Evolutionary conservation across 495 filamentous ascomycete genomes (phyloP), one percentile per base, ranked within the genome.

Genomic region (Polyplosphaeria fusca): DNA sequence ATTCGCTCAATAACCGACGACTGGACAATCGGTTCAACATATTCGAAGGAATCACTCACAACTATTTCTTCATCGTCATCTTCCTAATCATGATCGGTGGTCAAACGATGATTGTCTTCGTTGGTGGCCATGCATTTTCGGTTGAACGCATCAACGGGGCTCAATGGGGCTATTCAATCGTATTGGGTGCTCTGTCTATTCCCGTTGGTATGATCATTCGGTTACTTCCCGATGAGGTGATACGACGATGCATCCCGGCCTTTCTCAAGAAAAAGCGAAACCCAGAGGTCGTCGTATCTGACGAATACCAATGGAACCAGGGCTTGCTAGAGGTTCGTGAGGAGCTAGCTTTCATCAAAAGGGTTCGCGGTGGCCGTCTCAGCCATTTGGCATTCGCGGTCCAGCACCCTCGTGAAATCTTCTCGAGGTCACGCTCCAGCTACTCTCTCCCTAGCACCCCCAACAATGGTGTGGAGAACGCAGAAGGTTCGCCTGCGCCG

Each of bases 21-120:
- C 77, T 96, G 14, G 91, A 96, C 67, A 96, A 95, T 74, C 79
- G 81, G 23, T 81, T 93, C 74, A 95, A 95, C 65, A 87, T 95
- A 60, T 86, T 96, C 69, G 89, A 95, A 60, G 89, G 89, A 16
- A 80, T 95, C 23, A 77, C 75, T 41, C 79, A 75, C 58, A 96
- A 95, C 69, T 79, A 71, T 43, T 94, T 91, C 75, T 96, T 95
- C 73, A 79, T 92, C 48, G 73, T 77, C 39, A 95, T 96, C 62
- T 87, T 88, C 58, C 47, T 81, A 19, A 82, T 95, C 65, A 96
- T 95, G 75, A 71, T 95, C 51, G 89, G 83, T 32, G 89, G 89
- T 5, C 88, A 93, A 63, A 68, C 88, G 23, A 69, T 89, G 71
- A 93, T 93, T 63, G 73, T 92, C 39, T 88, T 88, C 52, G 77